Percentiles rank a stretch among this genome's conserved stretches.
These are phyloP conservation scores for Rugonectria rugulosa DNA, from an alignment of 2,329 filamentous ascomycete genomes.

Conservation along the genomic window DNA sequence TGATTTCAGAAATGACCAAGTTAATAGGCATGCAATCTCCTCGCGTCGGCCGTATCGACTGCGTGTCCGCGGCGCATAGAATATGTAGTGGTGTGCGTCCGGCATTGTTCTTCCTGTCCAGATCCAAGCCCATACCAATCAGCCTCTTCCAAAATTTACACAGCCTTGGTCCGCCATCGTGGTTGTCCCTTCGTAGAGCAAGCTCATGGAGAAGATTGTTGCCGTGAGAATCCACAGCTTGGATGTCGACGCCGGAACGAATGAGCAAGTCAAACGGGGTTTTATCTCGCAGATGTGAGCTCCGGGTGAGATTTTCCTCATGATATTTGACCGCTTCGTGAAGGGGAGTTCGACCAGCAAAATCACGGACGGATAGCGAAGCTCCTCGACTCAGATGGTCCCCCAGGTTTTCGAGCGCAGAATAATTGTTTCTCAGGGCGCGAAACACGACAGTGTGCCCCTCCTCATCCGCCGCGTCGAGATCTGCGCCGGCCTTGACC, in stretches of 20 bases:
- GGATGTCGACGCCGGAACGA: slow-evolving; percentile 11
- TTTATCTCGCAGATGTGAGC: background rate
- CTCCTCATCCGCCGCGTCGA: slow-evolving; percentile 24
- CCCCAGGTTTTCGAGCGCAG: slow-evolving; percentile 11
- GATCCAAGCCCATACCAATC: slow-evolving; percentile 20
- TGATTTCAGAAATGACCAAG: slow-evolving; percentile 24
- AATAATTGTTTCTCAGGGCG: background rate
- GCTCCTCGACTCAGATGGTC: slow-evolving; percentile 26
- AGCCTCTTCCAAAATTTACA: slow-evolving; percentile 4
- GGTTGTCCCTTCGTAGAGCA: background rate
- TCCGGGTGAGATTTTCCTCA: background rate
- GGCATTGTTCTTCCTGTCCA: slow-evolving; percentile 25
- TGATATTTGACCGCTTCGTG: slow-evolving; percentile 23
- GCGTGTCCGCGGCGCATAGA: slow-evolving; percentile 11
- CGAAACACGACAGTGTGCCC: slow-evolving; percentile 30
- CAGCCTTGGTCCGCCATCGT: background rate
- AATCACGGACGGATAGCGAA: slow-evolving; percentile 18
- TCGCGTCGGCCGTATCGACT: background rate
- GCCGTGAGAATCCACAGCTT: slow-evolving; percentile 27
- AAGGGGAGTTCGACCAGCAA: slow-evolving; percentile 24
- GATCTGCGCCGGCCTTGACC: slow-evolving; percentile 34
- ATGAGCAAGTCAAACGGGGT: slow-evolving; percentile 16
- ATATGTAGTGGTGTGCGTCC: slow-evolving; percentile 36
- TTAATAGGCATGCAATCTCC: slow-evolving; percentile 11
- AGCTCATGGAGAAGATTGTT: slow-evolving; percentile 37